Percentiles rank a stretch among this genome's conserved stretches.
These are phyloP conservation scores for Arabidopsis arenosa DNA, from an alignment of 345 rosid genomes.

Conservation along the genomic window DNA sequence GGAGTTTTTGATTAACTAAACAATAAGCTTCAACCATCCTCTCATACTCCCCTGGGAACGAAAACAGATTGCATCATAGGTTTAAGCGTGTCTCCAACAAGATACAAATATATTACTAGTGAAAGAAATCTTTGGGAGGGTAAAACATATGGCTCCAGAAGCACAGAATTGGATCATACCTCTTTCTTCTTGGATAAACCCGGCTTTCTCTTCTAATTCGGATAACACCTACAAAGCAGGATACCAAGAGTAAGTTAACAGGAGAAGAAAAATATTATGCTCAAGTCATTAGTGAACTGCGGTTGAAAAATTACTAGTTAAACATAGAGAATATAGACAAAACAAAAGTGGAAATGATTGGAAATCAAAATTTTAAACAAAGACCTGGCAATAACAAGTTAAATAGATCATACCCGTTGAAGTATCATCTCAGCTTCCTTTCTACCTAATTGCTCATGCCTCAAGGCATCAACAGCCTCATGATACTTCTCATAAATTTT, in stretches of 20 bases:
- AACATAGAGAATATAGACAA: not conserved
- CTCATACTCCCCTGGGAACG: slow-evolving; percentile 82
- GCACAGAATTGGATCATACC: slow-evolving; percentile 47
- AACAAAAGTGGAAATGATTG: slow-evolving; percentile 22
- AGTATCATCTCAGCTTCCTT: slow-evolving; percentile 87
- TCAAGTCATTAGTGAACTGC: slow-evolving; percentile 6
- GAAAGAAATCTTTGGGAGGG: not conserved
- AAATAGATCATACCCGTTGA: slow-evolving; percentile 68
- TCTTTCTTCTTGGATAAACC: slow-evolving; percentile 88
- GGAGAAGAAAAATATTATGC: slow-evolving; percentile 4
- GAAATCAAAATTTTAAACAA: slow-evolving; percentile 21
- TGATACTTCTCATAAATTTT: slow-evolving; percentile 96
- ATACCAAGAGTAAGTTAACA: slow-evolving; percentile 19
- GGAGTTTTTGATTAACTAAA: slow-evolving; percentile 73
- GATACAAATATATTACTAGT: not conserved
- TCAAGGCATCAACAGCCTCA: slow-evolving; percentile 95
- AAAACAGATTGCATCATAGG: slow-evolving; percentile 33
- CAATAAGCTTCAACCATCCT: slow-evolving; percentile 84
- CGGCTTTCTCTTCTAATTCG: slow-evolving; percentile 95
- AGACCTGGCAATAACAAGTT: not conserved
- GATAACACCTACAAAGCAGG: slow-evolving; percentile 66
- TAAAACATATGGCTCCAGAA: slow-evolving; percentile 1
- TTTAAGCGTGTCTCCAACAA: slow-evolving; percentile 25
- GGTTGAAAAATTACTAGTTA: slow-evolving; percentile 22
- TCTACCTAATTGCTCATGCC: slow-evolving; percentile 95